These are phyloP conservation scores for Xylaria palmicola DNA, from an alignment of 495 filamentous ascomycete genomes.

Conservation along the genomic window DNA sequence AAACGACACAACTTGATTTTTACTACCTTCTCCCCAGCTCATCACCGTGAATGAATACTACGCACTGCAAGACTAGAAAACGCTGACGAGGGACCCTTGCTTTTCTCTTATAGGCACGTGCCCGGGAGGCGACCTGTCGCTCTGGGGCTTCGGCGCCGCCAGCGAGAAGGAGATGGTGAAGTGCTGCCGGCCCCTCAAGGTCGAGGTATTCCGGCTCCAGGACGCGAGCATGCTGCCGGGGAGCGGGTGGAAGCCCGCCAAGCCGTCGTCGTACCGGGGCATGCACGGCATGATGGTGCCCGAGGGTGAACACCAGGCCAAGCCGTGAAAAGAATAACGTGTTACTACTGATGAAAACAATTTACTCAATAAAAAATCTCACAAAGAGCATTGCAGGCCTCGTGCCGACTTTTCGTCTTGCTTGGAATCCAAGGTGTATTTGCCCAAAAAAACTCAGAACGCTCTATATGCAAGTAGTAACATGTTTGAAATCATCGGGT, in stretches of 20 bases:
- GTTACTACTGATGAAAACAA: background rate
- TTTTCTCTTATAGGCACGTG: slow-evolving; percentile 33
- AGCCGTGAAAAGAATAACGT: background rate
- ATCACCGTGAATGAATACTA: background rate
- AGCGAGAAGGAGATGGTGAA: slow-evolving; percentile 65
- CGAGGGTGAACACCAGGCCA: slow-evolving; percentile 24
- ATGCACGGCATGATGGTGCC: slow-evolving; percentile 60
- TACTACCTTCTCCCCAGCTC: slow-evolving; percentile 22
- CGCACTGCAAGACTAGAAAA: background rate
- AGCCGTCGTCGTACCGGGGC: slow-evolving; percentile 59
- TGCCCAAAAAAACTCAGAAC: background rate
- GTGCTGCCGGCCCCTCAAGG: slow-evolving; percentile 68
- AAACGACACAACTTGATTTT: background rate
- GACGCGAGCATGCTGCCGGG: slow-evolving; percentile 49
- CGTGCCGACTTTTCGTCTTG: too few relatives aligned
- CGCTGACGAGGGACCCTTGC: background rate
- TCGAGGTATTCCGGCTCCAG: slow-evolving; percentile 64
- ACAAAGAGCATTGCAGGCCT: too few relatives aligned
- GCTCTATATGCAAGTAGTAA: background rate
- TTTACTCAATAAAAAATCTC: too few relatives aligned
- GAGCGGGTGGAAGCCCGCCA: slow-evolving; percentile 59
- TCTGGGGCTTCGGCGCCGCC: slow-evolving; percentile 73
- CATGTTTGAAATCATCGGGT: background rate
- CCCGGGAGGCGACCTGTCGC: slow-evolving; percentile 65
- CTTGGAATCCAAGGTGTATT: background rate